Conservation (phyloP, 768 basidiomycete genomes). For the Rhodotorula sphaerocarpa region DNA sequence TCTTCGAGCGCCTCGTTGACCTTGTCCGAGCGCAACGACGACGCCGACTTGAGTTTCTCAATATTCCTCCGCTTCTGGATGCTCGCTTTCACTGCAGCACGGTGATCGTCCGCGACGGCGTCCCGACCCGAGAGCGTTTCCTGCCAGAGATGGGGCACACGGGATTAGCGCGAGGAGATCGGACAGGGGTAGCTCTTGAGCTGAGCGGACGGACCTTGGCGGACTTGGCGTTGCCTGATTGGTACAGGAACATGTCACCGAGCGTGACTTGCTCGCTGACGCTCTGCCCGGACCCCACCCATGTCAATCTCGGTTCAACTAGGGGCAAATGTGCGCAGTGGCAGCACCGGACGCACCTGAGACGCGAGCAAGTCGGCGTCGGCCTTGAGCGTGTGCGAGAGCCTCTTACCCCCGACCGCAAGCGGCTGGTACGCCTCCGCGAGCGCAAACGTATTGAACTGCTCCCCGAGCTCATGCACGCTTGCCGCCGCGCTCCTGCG, state of each 20-base stretch:
- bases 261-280: constrained; percentile 90
- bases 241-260: constrained; percentile 93
- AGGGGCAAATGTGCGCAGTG: too few species aligned
- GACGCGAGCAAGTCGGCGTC: constrained; percentile 48
- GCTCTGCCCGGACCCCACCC: constrained; percentile 45
- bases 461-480: constrained; percentile 87
- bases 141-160: constrained; percentile 16
- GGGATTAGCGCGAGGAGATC: background rate
- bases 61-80: constrained; percentile 89
- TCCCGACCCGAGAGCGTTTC: constrained; percentile 86
- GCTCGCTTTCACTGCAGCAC: constrained; percentile 80
- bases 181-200: background rate
- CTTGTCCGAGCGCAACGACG: constrained; percentile 65
- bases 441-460: constrained; percentile 75
- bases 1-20: constrained; percentile 89
- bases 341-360: constrained; percentile 47
- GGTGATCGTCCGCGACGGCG: constrained; percentile 85
- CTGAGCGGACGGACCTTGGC: constrained; percentile 58
- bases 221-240: constrained; percentile 90
- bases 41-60: constrained; percentile 74
- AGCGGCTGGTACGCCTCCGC: constrained; percentile 80
- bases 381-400: constrained; percentile 72
- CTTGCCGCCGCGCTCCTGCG: constrained; percentile 62
- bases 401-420: constrained; percentile 70
- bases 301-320: too few species aligned